A percentile compares a stretch with the other conserved stretches of the same genome.
Evolutionary conservation across 306 rosid species (phyloP).

Genomic region (Pterocarpus macrocarpus): DNA sequence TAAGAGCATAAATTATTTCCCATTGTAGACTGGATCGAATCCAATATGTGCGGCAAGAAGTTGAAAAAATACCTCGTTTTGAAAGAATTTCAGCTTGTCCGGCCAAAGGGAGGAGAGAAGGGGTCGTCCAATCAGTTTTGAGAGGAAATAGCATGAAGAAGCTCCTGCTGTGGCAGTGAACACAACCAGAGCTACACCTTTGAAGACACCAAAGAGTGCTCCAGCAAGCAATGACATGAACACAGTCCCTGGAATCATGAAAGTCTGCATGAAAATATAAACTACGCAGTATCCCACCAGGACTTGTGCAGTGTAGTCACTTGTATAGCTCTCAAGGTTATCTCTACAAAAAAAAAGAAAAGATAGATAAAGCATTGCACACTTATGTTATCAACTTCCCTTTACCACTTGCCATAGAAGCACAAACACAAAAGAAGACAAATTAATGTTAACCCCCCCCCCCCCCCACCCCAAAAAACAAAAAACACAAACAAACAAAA

Average conservation of each 20-base stretch:
- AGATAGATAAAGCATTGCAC: conserved; percentile 33
- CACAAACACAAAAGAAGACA: not conserved
- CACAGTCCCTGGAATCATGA: conserved; percentile 99
- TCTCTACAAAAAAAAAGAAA: conserved; percentile 62
- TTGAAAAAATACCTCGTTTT: conserved; percentile 68
- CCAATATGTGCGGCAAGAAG: not conserved
- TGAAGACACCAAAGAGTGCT: conserved; percentile 89
- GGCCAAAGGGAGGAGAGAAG: conserved; percentile 85
- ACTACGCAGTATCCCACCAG: conserved; percentile 94
- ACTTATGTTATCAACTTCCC: conserved; percentile 26
- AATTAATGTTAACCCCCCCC: not conserved
- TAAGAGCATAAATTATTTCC: conserved; percentile 13
- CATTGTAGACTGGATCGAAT: not conserved
- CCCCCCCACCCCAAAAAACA: too few relatives aligned
- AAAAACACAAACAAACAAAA: too few relatives aligned
- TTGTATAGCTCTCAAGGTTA: conserved; percentile 95
- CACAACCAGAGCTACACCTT: conserved; percentile 91
- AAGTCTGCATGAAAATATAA: conserved; percentile 98
- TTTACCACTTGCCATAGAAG: not conserved
- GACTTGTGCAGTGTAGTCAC: conserved; percentile 99
- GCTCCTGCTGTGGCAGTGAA: conserved; percentile 96
- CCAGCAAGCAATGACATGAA: conserved; percentile 99
- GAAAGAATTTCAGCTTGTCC: conserved; percentile 83
- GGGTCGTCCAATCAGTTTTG: conserved; percentile 91
- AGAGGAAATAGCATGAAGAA: conserved; percentile 92